Evolutionary conservation across 2,329 filamentous ascomycete species (phyloP), one percentile per base, ranked within the genome.

Genomic region (Calonectria leucothoes): DNA sequence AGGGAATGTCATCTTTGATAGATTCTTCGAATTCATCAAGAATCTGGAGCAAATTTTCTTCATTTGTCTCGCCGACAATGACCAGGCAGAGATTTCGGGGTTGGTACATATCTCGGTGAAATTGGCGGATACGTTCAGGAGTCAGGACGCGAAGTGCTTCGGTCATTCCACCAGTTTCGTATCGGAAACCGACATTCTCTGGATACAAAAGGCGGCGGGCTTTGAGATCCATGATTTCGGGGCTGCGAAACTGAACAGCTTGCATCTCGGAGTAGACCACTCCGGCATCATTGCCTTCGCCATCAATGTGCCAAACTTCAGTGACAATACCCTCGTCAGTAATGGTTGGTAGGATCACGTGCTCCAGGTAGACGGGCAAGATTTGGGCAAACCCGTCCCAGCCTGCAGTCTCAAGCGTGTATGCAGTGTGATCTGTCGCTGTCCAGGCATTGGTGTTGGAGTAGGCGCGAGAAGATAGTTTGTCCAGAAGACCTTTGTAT

Each of bases 211-310:
- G 87, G 3, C 94, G 92, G 49, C 94, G 93, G 66, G 95, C 93
- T 76, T 91, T 91, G 71, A 98, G 88, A 76, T 98, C 95, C 91
- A 98, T 98, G 72, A 98, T 91, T 83, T 98, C 95, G 10, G 89
- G 88, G 77, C 94, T 93, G 66, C 92, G 93, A 82, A 98, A 98
- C 82, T 98, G 94, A 2, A 98, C 92, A 29, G 93, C 97, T 85
- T 99, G 97, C 97, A 99, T 99, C 85, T 99, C 97, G 0, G 96
- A 98, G 85, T 99, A 99, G 11, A 99, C 97, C 1, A 98, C 96
- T 75, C 95, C 97, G 51, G 97, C 97, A 89, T 99, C 97, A 76
- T 98, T 94, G 70, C 97, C 97, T 77, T 94, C 92, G 20, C 95
- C 96, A 82, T 99, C 95, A 69, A 99, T 91, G 83, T 99, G 97